Base-by-base conservation (phyloP, 352 stramenopile genomes). In the Globisporangium paroecandrum region DNA sequence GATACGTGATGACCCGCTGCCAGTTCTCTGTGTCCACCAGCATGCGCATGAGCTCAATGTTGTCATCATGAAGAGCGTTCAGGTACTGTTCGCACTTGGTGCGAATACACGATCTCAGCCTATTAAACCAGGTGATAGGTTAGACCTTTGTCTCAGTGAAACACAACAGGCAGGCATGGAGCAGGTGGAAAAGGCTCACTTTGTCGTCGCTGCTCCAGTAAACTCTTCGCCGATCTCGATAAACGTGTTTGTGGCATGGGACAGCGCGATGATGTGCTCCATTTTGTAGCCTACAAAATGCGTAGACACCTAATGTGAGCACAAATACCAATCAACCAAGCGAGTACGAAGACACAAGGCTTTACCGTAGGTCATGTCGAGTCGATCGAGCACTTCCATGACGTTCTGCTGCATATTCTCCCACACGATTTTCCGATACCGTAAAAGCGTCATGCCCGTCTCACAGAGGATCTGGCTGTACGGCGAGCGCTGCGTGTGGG, bases 211-310 rank as follows among this genome's bases (percentile, higher is more conserved):
- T 32, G 74, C 79, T 15, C 84, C 85, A 4, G 81, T 89, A 62
- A 97, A 97, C 53, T 97, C 89, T 58, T 96, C 84, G 1, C 90
- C 91, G 24, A 97, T 82, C 58, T 92, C 80, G 43, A 90, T 83
- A 61, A 97, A 90, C 34, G 76, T 81, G 36, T 78, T 81, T 5
- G 89, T 94, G 3, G 82, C 78, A 56, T 91, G 81, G 46, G 89
- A 87, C 51, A 97, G 73, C 7, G 75, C 78, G 54, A 96, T 91
- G 20, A 97, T 84, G 49, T 97, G 89, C 65, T 97, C 90, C 68
- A 96, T 82, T 63, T 97, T 94, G 71, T 94, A 87, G 6, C 82
- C 84, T 95, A 66, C 9, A 63, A 2, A 65, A 32, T 24, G 1
- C 27, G 59, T 54, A 32, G 29, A 15, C 6, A 69, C 34, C 51